Percentiles rank a stretch among this genome's conserved stretches.
Conservation (phyloP, 805 yeast species). For the Candida suzukii region DNA sequence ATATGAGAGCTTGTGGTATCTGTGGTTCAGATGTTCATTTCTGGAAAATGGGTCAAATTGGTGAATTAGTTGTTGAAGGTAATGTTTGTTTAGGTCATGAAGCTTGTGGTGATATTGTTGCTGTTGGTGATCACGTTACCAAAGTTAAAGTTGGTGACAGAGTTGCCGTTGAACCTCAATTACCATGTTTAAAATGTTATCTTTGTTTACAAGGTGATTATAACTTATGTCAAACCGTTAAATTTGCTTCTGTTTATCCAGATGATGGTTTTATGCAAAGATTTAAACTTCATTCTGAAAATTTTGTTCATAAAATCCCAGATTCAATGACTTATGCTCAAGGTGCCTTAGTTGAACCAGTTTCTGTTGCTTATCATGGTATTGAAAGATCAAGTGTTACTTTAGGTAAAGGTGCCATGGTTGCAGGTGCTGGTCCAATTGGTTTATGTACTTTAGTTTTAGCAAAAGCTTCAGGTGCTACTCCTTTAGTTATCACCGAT, state of each 20-base stretch:
- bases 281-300: conserved; percentile 24
- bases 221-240: conserved; percentile 32
- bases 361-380: conserved; percentile 48
- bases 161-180: conserved; percentile 49
- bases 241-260: conserved; percentile 31
- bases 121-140: conserved; percentile 41
- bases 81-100: conserved; percentile 39
- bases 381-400: conserved; percentile 37
- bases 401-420: conserved; percentile 40
- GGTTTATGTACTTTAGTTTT: conserved; percentile 41
- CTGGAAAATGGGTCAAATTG: conserved; percentile 59
- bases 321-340: conserved; percentile 38
- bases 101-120: conserved; percentile 37
- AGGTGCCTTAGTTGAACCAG: conserved; percentile 52
- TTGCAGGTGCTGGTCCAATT: conserved; percentile 58
- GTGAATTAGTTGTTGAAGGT: conserved; percentile 31
- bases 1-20: conserved; percentile 60
- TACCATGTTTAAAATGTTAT: conserved; percentile 38
- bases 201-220: conserved; percentile 32
- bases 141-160: conserved; percentile 38
- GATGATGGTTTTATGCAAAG: conserved; percentile 33
- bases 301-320: conserved; percentile 31
- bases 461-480: conserved; percentile 47
- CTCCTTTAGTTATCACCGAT: conserved; percentile 46
- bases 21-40: conserved; percentile 74